Conservation (phyloP, 257 asterid species). For the Solanum etuberosum region DNA sequence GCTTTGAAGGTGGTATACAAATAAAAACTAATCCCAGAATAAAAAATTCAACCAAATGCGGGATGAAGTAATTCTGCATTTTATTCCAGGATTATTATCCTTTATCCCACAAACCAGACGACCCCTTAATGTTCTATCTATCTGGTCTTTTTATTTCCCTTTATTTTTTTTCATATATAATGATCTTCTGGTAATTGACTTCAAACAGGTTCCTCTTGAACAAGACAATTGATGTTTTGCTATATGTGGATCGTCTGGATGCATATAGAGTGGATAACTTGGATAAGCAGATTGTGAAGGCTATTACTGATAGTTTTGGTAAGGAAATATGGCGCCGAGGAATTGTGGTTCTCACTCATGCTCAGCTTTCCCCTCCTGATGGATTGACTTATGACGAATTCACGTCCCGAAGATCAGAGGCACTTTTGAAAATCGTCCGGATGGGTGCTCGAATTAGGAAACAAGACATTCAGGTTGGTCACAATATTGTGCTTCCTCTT, state of each 20-base stretch:
- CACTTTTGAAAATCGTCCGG: constrained; percentile 69
- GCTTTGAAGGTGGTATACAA: not conserved
- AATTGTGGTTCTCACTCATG: constrained; percentile 79
- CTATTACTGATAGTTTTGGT: constrained; percentile 79
- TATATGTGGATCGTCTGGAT: constrained; percentile 97
- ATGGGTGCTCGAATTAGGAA: constrained; percentile 61
- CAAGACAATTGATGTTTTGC: constrained; percentile 89
- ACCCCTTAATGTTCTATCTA: not conserved
- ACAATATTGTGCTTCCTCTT: not conserved
- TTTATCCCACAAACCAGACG: not conserved
- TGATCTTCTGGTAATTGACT: constrained; percentile 11
- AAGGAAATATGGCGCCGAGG: constrained; percentile 80
- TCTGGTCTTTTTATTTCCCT: no score
- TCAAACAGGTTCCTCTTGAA: constrained; percentile 74
- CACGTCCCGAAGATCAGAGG: constrained; percentile 72
- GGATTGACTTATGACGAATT: constrained; percentile 81
- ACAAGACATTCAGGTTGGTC: constrained; percentile 44
- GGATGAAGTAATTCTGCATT: not conserved
- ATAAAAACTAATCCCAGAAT: not conserved
- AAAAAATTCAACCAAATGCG: not conserved
- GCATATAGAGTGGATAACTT: constrained; percentile 89
- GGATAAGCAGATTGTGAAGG: constrained; percentile 83
- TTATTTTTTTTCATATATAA: not conserved
- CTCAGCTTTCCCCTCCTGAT: constrained; percentile 98
- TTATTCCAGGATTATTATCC: not conserved